Base-by-base conservation (phyloP, 1,284 basidiomycete species). In the Cystobasidiaceae sp. region DNA sequence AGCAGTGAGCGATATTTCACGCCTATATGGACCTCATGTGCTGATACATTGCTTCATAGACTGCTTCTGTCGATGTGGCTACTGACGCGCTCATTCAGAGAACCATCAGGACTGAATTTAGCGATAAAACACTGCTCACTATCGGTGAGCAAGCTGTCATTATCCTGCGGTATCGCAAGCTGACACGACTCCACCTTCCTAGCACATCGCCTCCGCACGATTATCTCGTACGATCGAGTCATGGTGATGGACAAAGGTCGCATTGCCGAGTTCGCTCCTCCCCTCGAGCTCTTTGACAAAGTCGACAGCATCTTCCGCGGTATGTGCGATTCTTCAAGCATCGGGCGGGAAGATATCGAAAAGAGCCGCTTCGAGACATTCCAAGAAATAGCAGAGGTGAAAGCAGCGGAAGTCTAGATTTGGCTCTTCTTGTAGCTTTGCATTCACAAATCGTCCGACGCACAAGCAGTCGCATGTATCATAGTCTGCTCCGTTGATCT, bases 51-150 rank as follows among this genome's bases (percentile, higher is more conserved):
- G n/a, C n/a, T n/a, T n/a, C n/a, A n/a, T n/a, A n/a, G 15, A 66
- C 70, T 79, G 87, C 87, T 17, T 87, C 85, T 2, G 86, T 88
- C 21, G 87, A 89, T 58, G 70, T 74, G 28, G 75, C 88, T 76
- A 92, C 89, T 0, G 90, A 93, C 76, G 80, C 83, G 67, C 87
- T 86, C 69, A 90, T 93, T 67, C 89, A 93, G 75, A 81, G 85
- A 68, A 92, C 90, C n/a, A 92, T 93, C 68, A 82, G 86, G 2
- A 81, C 81, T 49, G 89, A 91, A 78, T 93, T 93, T 78, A 78
- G 79, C 48, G 84, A 88, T 74, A 83, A 86, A 59, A 93, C 90
- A 0, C 84, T 90, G 55, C 76, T 90, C 5, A 25, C 21, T 27
- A 49, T 49, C n/a, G 46, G 46, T 49, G 17, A 49, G 46, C 8